A percentile compares a stretch with the other conserved stretches of the same genome.
Conservation (phyloP, 306 rosid species). For the Quercus engelmannii region DNA sequence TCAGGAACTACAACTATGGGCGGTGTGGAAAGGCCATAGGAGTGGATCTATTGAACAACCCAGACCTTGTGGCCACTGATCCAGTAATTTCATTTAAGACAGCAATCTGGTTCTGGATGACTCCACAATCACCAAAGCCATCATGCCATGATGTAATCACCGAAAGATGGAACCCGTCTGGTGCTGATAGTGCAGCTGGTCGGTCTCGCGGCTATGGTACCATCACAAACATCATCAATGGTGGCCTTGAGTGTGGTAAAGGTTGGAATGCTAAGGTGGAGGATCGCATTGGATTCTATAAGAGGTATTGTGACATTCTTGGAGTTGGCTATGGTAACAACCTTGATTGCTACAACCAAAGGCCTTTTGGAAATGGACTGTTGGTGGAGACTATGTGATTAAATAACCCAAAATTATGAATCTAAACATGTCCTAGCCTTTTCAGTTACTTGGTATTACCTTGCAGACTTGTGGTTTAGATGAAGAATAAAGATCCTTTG, state of each 20-base stretch:
- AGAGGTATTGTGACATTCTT: slow-evolving; percentile 38
- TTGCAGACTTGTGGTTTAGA: neutral
- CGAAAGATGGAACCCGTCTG: slow-evolving; percentile 50
- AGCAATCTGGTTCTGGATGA: slow-evolving; percentile 88
- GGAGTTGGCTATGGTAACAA: slow-evolving; percentile 26
- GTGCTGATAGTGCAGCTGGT: slow-evolving; percentile 34
- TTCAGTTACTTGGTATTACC: neutral
- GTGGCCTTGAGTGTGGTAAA: slow-evolving; percentile 37
- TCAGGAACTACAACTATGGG: slow-evolving; percentile 68
- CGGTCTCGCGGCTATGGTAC: slow-evolving; percentile 39
- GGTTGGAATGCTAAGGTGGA: slow-evolving; percentile 21
- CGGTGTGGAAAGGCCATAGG: slow-evolving; percentile 40
- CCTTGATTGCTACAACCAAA: slow-evolving; percentile 41
- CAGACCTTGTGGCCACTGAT: slow-evolving; percentile 49
- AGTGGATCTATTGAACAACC: slow-evolving; percentile 39
- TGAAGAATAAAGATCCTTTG: neutral
- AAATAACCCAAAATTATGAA: neutral
- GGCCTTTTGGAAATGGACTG: slow-evolving; percentile 7
- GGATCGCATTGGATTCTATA: slow-evolving; percentile 38
- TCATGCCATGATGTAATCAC: slow-evolving; percentile 64
- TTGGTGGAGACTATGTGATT: slow-evolving; percentile 11
- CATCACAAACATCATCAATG: slow-evolving; percentile 46
- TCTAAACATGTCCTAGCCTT: neutral
- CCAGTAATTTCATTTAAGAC: slow-evolving; percentile 51
- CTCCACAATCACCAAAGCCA: slow-evolving; percentile 60